Conservation (phyloP, 169 alveolate genomes). For the Babesia gibsoni region DNA sequence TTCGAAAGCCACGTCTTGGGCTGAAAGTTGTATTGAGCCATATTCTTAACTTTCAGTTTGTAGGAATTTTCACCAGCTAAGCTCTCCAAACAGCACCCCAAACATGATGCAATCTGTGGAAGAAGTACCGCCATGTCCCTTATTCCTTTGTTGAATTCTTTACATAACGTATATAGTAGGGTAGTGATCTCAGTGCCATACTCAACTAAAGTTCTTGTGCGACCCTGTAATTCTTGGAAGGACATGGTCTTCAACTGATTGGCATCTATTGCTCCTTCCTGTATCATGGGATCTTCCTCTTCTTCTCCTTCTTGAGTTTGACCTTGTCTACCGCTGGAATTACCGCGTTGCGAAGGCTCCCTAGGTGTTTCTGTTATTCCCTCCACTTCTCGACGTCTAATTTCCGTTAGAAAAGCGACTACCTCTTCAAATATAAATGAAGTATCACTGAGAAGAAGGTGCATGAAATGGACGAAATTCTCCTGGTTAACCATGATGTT, state of each 20-base stretch:
- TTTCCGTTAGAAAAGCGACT: slow-evolving; percentile 81
- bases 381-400: slow-evolving; percentile 77
- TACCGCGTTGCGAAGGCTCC: slow-evolving; percentile 1
- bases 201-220: slow-evolving; percentile 68
- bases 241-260: slow-evolving; percentile 54
- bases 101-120: slow-evolving; percentile 83
- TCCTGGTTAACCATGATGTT: slow-evolving; percentile 70
- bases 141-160: slow-evolving; percentile 67
- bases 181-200: slow-evolving; percentile 73
- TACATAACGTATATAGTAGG: slow-evolving; percentile 70
- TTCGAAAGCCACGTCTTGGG: slow-evolving; percentile 79
- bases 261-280: slow-evolving; percentile 59
- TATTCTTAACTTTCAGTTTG: slow-evolving; percentile 83
- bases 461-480: slow-evolving; percentile 82
- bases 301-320: slow-evolving; percentile 62
- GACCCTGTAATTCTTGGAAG: slow-evolving; percentile 63
- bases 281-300: slow-evolving; percentile 55
- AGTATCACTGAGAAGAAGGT: slow-evolving; percentile 82
- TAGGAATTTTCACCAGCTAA: slow-evolving; percentile 85
- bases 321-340: slow-evolving; percentile 1
- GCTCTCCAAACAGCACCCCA: slow-evolving; percentile 83
- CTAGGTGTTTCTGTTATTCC: slow-evolving; percentile 47
- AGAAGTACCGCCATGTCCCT: slow-evolving; percentile 71
- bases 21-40: slow-evolving; percentile 81
- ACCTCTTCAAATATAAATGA: slow-evolving; percentile 84